Percentiles rank a stretch among this genome's conserved stretches.
These are phyloP conservation scores for Boletellus ananas DNA, from an alignment of 768 basidiomycete genomes.

Conservation along the genomic window DNA sequence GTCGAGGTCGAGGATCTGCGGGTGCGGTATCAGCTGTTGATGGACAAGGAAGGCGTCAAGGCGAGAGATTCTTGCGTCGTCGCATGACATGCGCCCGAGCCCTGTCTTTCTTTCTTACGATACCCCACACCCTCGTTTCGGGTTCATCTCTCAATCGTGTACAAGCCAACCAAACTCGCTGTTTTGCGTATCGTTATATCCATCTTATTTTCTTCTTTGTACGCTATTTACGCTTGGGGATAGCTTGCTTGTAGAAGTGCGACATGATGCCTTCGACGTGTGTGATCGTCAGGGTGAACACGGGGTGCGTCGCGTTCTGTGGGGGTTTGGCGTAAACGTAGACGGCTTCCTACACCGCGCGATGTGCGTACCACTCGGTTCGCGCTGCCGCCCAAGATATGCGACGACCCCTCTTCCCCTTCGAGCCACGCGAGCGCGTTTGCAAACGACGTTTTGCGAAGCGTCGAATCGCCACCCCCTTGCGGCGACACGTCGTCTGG, in stretches of 20 bases:
- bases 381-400: constrained; percentile 53
- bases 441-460: constrained; percentile 48
- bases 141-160: neutral
- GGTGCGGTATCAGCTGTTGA: constrained; percentile 41
- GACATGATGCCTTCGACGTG: constrained; percentile 64
- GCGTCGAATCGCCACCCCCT: neutral
- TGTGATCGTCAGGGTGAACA: constrained; percentile 72
- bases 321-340: neutral
- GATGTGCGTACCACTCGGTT: constrained; percentile 54
- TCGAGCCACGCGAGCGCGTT: constrained; percentile 64
- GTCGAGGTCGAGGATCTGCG: constrained; percentile 50
- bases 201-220: neutral
- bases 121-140: too few species aligned
- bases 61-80: constrained; percentile 29
- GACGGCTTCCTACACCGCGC: neutral
- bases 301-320: constrained; percentile 78
- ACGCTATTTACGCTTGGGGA: constrained; percentile 34
- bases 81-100: constrained; percentile 12
- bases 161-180: neutral
- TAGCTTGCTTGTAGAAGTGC: constrained; percentile 64
- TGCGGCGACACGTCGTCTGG: too few species aligned
- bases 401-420: constrained; percentile 57
- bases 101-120: too few species aligned
- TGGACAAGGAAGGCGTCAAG: constrained; percentile 28
- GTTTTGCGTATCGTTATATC: too few species aligned